Base-by-base conservation (phyloP, 345 rosid species). In the Ceriops tagal region DNA sequence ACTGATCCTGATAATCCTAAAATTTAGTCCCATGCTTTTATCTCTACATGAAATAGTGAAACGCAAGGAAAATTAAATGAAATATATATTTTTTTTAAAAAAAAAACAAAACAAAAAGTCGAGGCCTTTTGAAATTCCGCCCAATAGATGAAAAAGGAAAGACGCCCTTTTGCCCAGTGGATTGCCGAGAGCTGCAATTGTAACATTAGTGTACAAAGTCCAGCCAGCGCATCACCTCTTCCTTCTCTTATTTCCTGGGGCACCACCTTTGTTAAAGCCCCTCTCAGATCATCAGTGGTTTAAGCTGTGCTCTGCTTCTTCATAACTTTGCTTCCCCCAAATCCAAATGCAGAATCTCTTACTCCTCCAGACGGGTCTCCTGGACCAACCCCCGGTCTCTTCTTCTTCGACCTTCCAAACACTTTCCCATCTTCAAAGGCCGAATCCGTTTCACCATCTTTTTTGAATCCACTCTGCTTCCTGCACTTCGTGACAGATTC, bases 401-500 rank as follows among this genome's bases (percentile, higher is more conserved):
- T 89, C 82, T 88, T 91, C 51, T 72, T 80, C 1, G 91, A 82
- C 77, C 84, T 88, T 75, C 81, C 84, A 49, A 89, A 89, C 20
- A 71, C 55, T 73, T 83, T 83, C 4, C 89, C 87, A 1, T 83
- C 87, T 49, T 83, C 88, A 22, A 93, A 93, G 46, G 83, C 77
- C 27, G 89, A 83, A 61, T 82, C 88, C 53, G 77, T 58, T 15
- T 83, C 89, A 28, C 80, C 24, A 24, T 24, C 24, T 24, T 24
- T 24, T 58, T 81, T 84, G 71, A 83, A 87, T 39, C 97, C 91
- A 24, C 89, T 91, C 74, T 85, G 96, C 72, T 93, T 89, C 82
- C 96, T 86, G 95, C 95, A 87, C 71, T 87, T 87, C 86, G 87
- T 88, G 43, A 91, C 95, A 35, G 86, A 11, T 77, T 91, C 96